Conservation (phyloP, 179 eudicot genomes). For the Sideroxylon spinosum region DNA sequence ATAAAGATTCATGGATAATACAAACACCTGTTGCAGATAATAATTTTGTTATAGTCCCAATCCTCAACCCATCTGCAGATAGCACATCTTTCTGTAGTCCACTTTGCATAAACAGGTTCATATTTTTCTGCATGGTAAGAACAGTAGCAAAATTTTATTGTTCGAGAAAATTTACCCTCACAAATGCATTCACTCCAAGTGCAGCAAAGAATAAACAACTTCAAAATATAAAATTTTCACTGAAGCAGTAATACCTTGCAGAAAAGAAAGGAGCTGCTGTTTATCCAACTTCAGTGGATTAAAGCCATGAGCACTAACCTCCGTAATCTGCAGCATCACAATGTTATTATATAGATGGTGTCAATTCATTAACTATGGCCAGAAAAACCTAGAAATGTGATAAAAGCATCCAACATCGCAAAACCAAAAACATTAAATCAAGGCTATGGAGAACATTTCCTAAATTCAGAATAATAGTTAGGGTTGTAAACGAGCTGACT, state of each 20-base stretch:
- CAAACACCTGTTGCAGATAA: constrained; percentile 79
- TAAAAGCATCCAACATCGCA: neutral
- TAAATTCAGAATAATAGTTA: neutral
- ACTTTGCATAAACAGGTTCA: constrained; percentile 64
- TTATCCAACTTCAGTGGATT: constrained; percentile 48
- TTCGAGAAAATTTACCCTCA: neutral
- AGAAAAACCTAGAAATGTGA: neutral
- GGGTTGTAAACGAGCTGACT: no score
- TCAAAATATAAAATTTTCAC: constrained; percentile 10
- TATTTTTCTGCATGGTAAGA: constrained; percentile 46
- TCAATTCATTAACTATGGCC: constrained; percentile 3
- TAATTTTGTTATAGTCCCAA: constrained; percentile 79
- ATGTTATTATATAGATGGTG: neutral
- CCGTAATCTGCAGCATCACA: constrained; percentile 50
- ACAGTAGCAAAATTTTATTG: neutral
- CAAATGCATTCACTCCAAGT: neutral
- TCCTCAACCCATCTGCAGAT: constrained; percentile 91
- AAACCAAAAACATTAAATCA: neutral
- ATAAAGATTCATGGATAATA: constrained; percentile 6
- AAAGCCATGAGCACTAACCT: constrained; percentile 37
- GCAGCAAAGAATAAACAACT: constrained; percentile 9
- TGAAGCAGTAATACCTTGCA: constrained; percentile 44
- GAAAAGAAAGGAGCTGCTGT: constrained; percentile 53
- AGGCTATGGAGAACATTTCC: neutral
- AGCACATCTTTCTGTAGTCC: constrained; percentile 96